These are phyloP conservation scores for Protea cynaroides DNA, from an alignment of 164 flowering plant species.

Conservation along the genomic window DNA sequence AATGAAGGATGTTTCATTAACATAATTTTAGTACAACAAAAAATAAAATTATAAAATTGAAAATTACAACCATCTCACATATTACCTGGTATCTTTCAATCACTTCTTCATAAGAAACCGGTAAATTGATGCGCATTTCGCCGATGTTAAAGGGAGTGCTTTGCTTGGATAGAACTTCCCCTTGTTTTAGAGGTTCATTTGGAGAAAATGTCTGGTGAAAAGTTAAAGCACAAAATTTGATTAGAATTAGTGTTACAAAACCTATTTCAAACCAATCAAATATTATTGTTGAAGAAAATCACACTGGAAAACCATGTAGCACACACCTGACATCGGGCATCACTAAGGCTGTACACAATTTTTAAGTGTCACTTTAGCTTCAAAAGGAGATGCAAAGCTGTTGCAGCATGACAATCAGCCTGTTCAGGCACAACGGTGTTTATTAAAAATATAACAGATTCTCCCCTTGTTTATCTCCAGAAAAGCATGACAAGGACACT, in stretches of 20 bases:
- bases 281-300: not conserved
- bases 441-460: too few species aligned
- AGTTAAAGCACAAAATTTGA: not conserved
- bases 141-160: slow-evolving; percentile 56
- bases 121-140: slow-evolving; percentile 37
- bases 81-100: slow-evolving; percentile 79
- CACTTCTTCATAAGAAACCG: slow-evolving; percentile 53
- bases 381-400: slow-evolving; percentile 79
- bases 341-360: slow-evolving; percentile 66
- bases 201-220: slow-evolving; percentile 70
- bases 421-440: slow-evolving; percentile 27
- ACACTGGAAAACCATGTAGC: slow-evolving; percentile 1
- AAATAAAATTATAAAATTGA: not conserved
- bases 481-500: too few species aligned
- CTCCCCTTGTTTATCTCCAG: too few species aligned
- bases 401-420: slow-evolving; percentile 73
- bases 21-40: too few species aligned
- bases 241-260: not conserved
- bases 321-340: slow-evolving; percentile 85
- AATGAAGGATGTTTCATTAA: too few species aligned
- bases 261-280: not conserved
- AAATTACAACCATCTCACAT: not conserved
- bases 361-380: slow-evolving; percentile 88
- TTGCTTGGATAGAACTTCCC: slow-evolving; percentile 75
- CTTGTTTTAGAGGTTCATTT: slow-evolving; percentile 63